Evolutionary conservation across 257 asterid genomes (phyloP).

Genomic region (Solanum chiquidenum): DNA sequence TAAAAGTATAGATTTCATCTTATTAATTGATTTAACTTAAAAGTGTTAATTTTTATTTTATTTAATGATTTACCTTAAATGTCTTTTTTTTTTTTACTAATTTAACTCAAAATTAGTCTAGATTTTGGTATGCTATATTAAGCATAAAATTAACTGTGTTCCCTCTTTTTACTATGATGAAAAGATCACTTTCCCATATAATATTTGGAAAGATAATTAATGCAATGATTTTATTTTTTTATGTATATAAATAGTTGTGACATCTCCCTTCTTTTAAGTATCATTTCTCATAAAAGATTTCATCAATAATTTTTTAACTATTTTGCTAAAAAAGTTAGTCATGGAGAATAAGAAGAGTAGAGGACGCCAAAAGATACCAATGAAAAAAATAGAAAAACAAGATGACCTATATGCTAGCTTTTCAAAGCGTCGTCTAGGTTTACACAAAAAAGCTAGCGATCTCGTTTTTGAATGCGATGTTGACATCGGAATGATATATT

Average conservation of each 20-base stretch:
- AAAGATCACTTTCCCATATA: background rate
- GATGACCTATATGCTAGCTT: conserved; percentile 21
- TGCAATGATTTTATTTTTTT: background rate
- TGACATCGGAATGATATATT: conserved; percentile 23
- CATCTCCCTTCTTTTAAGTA: background rate
- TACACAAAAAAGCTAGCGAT: conserved; percentile 25
- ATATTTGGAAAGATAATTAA: background rate
- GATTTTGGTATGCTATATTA: background rate
- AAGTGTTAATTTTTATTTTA: background rate
- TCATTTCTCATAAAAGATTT: background rate
- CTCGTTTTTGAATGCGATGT: conserved; percentile 15
- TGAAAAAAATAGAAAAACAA: conserved; percentile 10
- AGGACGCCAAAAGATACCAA: background rate
- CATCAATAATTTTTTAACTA: background rate
- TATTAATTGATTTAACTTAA: no score
- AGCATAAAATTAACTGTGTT: background rate
- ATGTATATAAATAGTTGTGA: background rate
- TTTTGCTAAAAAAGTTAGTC: background rate
- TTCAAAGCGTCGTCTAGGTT: conserved; percentile 22
- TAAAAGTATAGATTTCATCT: background rate
- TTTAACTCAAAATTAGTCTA: background rate
- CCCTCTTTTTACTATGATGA: background rate
- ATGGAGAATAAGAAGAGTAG: conserved; percentile 12
- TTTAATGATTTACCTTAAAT: background rate
- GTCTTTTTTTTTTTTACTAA: background rate